Conservation (phyloP, 768 basidiomycete genomes). For the Termitomyces sp. region DNA sequence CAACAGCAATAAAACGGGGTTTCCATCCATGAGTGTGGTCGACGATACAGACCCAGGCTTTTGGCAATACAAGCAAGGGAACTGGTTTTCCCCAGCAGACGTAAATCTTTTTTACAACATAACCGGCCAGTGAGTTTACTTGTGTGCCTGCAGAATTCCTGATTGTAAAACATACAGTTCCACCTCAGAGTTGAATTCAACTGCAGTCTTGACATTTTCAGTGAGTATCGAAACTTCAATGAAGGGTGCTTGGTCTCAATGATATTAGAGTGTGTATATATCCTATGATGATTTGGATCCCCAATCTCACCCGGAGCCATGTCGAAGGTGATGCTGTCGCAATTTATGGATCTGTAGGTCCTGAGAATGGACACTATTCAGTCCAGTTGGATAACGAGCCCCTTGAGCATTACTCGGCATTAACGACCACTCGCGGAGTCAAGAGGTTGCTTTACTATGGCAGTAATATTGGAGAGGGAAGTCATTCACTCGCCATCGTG, state of each 20-base stretch:
- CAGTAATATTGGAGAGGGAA: not conserved
- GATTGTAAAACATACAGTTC: not conserved
- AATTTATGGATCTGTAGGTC: conserved; percentile 1
- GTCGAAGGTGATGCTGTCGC: conserved; percentile 2
- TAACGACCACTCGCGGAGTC: not conserved
- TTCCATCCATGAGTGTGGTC: not conserved
- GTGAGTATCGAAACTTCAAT: not conserved
- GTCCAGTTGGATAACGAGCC: not conserved
- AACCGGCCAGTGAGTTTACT: not conserved
- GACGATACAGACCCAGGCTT: not conserved
- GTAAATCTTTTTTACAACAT: not conserved
- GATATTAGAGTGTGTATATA: not conserved
- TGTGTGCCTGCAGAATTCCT: not conserved
- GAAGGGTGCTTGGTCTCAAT: not conserved
- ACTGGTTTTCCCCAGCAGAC: not conserved
- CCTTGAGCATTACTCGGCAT: not conserved
- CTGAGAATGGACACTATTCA: not conserved
- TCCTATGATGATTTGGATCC: no score
- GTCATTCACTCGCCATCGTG: not conserved
- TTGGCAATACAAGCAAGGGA: not conserved
- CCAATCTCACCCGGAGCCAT: not conserved
- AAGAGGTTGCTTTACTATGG: conserved; percentile 1
- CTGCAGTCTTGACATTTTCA: not conserved
- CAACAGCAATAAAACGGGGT: not conserved
- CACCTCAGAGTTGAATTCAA: not conserved